A percentile compares a stretch with the other conserved stretches of the same genome.
These are phyloP conservation scores for Solanum appendiculatum DNA, from an alignment of 257 asterid genomes.

Conservation along the genomic window DNA sequence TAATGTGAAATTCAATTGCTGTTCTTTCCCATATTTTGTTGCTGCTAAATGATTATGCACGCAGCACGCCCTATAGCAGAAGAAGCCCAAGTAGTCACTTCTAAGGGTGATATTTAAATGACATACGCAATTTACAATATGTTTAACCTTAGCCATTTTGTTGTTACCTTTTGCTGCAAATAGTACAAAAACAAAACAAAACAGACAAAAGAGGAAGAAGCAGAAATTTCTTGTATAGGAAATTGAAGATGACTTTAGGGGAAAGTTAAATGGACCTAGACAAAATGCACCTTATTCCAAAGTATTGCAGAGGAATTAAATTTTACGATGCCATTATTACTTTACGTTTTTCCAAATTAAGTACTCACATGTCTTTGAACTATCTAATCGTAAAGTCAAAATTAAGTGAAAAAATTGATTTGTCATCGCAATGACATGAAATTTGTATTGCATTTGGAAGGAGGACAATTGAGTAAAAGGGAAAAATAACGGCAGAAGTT, in stretches of 20 bases:
- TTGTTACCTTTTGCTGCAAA: not conserved
- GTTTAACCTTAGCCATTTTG: not conserved
- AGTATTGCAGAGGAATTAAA: not conserved
- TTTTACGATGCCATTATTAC: not conserved
- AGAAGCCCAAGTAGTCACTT: not conserved
- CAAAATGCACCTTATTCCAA: not conserved
- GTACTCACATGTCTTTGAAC: not conserved
- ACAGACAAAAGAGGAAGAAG: not conserved
- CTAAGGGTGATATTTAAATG: too few species aligned
- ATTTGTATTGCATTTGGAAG: not conserved
- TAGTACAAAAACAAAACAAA: not conserved
- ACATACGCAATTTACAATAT: not conserved
- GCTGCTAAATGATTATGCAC: not conserved
- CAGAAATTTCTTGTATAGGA: not conserved
- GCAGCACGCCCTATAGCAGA: not conserved
- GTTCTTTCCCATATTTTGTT: not conserved
- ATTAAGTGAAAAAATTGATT: not conserved
- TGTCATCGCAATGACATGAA: not conserved
- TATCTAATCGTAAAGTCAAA: not conserved
- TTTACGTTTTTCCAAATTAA: not conserved
- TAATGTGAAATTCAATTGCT: not conserved
- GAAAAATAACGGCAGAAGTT: not conserved
- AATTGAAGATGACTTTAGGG: not conserved
- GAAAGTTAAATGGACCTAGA: not conserved
- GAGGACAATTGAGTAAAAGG: not conserved